These are phyloP conservation scores for Suhomyces tanzawaensis DNA, from an alignment of 805 yeast species.

Conservation along the genomic window DNA sequence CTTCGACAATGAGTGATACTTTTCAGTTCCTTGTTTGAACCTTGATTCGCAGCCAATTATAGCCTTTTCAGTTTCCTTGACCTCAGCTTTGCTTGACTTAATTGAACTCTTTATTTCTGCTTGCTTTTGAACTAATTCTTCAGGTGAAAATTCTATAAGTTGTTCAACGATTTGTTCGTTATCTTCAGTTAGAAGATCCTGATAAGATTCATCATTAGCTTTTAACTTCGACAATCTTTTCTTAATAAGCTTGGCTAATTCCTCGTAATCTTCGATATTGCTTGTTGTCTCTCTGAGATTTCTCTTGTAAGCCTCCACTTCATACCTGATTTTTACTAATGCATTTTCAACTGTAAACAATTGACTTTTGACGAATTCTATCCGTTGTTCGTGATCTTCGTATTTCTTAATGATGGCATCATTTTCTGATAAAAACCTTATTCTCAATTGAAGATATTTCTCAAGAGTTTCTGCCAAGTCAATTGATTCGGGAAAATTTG, in stretches of 20 bases:
- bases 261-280: constrained; percentile 14
- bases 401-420: constrained; percentile 18
- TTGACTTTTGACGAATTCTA: constrained; percentile 16
- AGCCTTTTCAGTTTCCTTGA: constrained; percentile 7
- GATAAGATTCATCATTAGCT: constrained; percentile 19
- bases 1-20: constrained; percentile 9
- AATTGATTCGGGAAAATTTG: constrained; percentile 75
- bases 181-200: constrained; percentile 14
- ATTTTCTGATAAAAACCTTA: constrained; percentile 20
- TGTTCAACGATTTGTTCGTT: constrained; percentile 13
- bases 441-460: constrained; percentile 53
- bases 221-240: constrained; percentile 14
- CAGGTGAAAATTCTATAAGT: constrained; percentile 9
- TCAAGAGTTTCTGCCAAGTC: constrained; percentile 60
- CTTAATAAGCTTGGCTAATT: constrained; percentile 11
- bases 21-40: constrained; percentile 11
- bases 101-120: constrained; percentile 10
- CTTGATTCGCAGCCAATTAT: constrained; percentile 8
- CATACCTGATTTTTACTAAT: constrained; percentile 17
- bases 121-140: constrained; percentile 11
- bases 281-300: constrained; percentile 9
- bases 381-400: constrained; percentile 14
- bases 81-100: constrained; percentile 6
- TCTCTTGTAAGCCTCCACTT: constrained; percentile 15
- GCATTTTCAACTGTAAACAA: constrained; percentile 17